Evolutionary conservation across 768 basidiomycete genomes (phyloP).

Genomic region (Solioccasus polychromus): DNA sequence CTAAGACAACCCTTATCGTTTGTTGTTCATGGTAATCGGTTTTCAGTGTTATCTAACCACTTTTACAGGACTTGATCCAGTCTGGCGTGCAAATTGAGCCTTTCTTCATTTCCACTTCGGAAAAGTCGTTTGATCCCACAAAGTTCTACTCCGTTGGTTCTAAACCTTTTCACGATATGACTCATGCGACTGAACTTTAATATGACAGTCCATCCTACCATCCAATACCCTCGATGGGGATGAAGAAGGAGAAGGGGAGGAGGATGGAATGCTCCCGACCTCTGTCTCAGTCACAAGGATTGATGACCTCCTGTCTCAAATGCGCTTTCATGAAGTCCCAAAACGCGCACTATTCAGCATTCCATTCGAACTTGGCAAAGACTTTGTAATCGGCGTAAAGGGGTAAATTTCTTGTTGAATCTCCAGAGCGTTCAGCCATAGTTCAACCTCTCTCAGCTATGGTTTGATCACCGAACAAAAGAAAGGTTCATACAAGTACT

Average conservation of each 20-base stretch:
- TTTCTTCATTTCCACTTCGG: conserved; percentile 78
- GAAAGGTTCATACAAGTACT: conserved; percentile 80
- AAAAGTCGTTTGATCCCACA: conserved; percentile 64
- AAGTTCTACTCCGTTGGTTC: conserved; percentile 76
- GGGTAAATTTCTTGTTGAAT: conserved; percentile 49
- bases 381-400: conserved; percentile 76
- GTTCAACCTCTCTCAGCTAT: conserved; percentile 52
- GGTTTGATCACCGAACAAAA: conserved; percentile 85
- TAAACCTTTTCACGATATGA: neutral
- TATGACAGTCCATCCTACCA: conserved; percentile 54
- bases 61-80: conserved; percentile 81
- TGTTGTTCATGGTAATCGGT: conserved; percentile 20
- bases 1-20: conserved; percentile 69
- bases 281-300: conserved; percentile 76
- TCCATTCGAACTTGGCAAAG: conserved; percentile 74
- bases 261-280: conserved; percentile 57
- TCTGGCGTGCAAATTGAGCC: conserved; percentile 79
- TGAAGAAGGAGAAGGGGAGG: no score
- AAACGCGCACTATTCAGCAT: conserved; percentile 83
- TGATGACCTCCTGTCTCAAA: conserved; percentile 76
- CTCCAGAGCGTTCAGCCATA: neutral
- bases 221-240: conserved; percentile 43
- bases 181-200: conserved; percentile 6
- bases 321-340: conserved; percentile 77
- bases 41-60: neutral